Evolutionary conservation across 768 basidiomycete species (phyloP), one percentile per base, ranked within the genome.

Genomic region (Butyriboletus loyo): DNA sequence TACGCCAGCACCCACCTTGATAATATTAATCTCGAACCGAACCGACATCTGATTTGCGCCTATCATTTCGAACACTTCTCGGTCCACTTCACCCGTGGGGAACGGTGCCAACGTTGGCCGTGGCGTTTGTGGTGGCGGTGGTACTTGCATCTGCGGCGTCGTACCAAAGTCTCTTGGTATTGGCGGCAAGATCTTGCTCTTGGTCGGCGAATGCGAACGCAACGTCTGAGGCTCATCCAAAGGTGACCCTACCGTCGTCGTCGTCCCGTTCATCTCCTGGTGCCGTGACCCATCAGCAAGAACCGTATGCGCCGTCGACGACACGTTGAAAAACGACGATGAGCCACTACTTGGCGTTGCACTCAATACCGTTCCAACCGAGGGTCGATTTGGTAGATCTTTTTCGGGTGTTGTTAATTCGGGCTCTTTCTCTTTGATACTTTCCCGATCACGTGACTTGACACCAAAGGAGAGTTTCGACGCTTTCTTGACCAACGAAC

Each of bases 21-120:
- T 92, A 59, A 99, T 87, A 67, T 89, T 95, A 54, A 98, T 91
- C 72, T 99, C 96, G 69, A 98, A 99, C 56, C 92, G 82, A 11
- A 99, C 96, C 57, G 91, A 86, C 56, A 98, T 67, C 38, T 83
- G 83, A 68, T 85, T 91, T 52, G 84, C 82, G 25, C 84, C 85
- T 66, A 89, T 82, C 57, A 68, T 81, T 60, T 90, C 91, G 59
- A 90, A 88, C 49, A 85, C 65, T 24, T 86, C 84, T 19, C 77
- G 73, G 55, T 85, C 82, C 8, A 86, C 82, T 60, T 83, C 84
- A 5, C 85, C 85, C 5, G 84, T 83, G 1, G 84, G 84, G 56
- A 84, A 69, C 7, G 81, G 82, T 49, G 80, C 75, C 22, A 76
- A 70, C 46, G 49, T 49, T 10, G 62, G 62, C 28, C 76, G 77